Evolutionary conservation across 2,329 filamentous ascomycete genomes (phyloP).

Genomic region (Capronia americana): DNA sequence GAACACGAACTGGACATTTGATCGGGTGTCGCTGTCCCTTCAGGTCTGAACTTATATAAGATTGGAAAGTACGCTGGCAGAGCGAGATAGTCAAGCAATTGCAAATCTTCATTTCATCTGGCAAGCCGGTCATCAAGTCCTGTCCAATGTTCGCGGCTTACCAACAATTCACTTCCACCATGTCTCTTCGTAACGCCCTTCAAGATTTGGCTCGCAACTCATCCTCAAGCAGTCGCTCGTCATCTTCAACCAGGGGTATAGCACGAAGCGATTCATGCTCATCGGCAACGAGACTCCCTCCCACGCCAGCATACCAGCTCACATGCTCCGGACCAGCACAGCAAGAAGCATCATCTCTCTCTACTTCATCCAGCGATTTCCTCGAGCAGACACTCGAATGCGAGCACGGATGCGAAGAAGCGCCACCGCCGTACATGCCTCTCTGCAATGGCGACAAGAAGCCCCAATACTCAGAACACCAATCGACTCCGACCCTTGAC

Average conservation of each 20-base stretch:
- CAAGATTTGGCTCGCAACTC: background rate
- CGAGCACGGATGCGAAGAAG: slow-evolving; percentile 17
- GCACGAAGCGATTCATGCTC: background rate
- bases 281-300: background rate
- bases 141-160: slow-evolving; percentile 13
- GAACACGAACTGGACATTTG: background rate
- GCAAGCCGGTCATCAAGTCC: background rate
- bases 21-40: background rate
- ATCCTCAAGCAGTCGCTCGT: background rate
- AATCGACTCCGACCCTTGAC: background rate
- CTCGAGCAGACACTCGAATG: slow-evolving; percentile 14
- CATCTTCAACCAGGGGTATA: background rate
- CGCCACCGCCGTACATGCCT: slow-evolving; percentile 24
- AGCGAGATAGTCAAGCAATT: background rate
- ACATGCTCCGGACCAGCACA: background rate
- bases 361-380: background rate
- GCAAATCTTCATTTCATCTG: background rate
- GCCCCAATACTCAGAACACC: slow-evolving; percentile 24
- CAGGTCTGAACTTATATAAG: background rate
- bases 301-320: slow-evolving; percentile 2
- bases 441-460: slow-evolving; percentile 21
- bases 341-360: background rate
- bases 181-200: slow-evolving; percentile 12
- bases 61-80: background rate
- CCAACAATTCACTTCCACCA: slow-evolving; percentile 11